Base-by-base conservation (phyloP, 345 rosid species). In the Eucalyptus cloeziana region DNA sequence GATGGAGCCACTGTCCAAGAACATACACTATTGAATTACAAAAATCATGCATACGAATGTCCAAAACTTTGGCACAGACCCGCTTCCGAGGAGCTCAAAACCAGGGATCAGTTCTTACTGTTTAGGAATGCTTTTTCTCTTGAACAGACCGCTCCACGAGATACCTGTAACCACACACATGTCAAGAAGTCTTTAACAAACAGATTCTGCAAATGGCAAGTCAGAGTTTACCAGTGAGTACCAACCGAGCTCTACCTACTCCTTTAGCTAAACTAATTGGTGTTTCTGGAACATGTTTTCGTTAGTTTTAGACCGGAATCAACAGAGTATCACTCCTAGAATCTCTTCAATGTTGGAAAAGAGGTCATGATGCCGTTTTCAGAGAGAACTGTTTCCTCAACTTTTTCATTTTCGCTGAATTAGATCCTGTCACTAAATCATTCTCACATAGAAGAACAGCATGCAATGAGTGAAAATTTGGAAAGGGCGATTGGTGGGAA, bases 121-220 rank as follows among this genome's bases (percentile, higher is more conserved):
- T 49, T 80, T 88, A 88, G 43, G 62, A 27, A 12, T 85, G 87
- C 87, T 22, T 8, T 79, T 91, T 91, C 92, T 91, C 93, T 56
- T 83, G 87, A 37, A 47, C 62, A 27, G 92, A 91, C 88, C 90
- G 93, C 91, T 95, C 95, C 3, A 89, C 88, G 1, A 92, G 93
- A 87, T 93, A 95, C 94, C 95, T 89, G 89, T 86, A 86, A 85
- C 52, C 87, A 45, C 22, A 31, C 67, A 50, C 69, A 87, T 17
- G 67, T 49, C 88, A 87, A 80, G 85, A n/a, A 88, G 58, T 22
- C 51, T 22, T 69, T 12, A 7, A 86, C 15, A 85, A 37, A 21
- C 81, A 6, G 81, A 37, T 71, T 71, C 81, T 33, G 45, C 45
- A 71, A 37, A 71, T 5, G 52, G 31, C 87, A 33, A 33, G 31